Evolutionary conservation across 2,329 filamentous ascomycete genomes (phyloP), one percentile per base, ranked within the genome.

Genomic region (Didymosphaeria variabile): DNA sequence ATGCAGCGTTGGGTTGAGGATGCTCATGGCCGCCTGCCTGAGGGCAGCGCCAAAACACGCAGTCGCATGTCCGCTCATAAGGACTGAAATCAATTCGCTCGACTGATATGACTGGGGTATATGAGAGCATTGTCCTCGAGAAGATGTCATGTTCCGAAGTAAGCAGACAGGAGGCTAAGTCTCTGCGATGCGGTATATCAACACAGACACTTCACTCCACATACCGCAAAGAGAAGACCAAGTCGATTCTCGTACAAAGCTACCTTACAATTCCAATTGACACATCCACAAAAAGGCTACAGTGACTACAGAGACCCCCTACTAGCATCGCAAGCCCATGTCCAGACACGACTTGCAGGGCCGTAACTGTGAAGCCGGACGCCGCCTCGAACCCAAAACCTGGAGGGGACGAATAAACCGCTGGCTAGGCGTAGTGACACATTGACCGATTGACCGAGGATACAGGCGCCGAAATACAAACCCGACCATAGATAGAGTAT

Each of bases 311-410:
- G n/a, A 31, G n/a, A 21, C 17, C 15, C 10, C 34, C 10, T 36
- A 15, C 34, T 36, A 36, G 34, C 34, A 21, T 17, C 38, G 29
- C 55, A 32, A 49, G 32, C 26, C 10, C 45, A 50, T 50, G 44
- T 57, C 55, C 53, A 46, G 53, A 55, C 40, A 47, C 15, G 29
- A 23, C 51, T 19, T 29, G 29, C 42, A 6, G 26, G 26, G 26
- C 26, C 6, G 26, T 29, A 29, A 29, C 26, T 29, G 26, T 5
- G 26, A 19, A n/a, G 36, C 40, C 53, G 13, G 15, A 36, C 29
- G 53, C 53, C 53, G 38, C 15, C 5, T 36, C 29, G 10, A 29
- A 40, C n/a, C 49, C 40, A 21, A 4, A 29, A n/a, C n/a, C n/a
- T n/a, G n/a, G n/a, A n/a, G 26, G 26, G 4, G 26, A 29, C 26